Conservation (phyloP, 2,329 filamentous ascomycete species). For the Alternaria triticina region DNA sequence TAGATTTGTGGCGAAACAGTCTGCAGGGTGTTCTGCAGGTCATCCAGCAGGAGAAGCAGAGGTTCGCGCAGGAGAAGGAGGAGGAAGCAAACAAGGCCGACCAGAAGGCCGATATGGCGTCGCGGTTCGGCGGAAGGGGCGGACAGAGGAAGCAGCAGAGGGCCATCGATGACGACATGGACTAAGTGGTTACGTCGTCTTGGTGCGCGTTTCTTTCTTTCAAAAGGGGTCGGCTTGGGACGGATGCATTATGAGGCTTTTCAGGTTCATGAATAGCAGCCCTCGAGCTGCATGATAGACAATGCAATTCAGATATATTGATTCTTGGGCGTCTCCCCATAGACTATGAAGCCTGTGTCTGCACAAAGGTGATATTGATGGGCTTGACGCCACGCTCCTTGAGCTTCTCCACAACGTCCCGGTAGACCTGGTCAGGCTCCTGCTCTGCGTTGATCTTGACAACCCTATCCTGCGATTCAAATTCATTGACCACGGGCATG, state of each 20-base stretch:
- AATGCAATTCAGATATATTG: slow-evolving; percentile 35
- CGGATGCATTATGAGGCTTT: slow-evolving; percentile 39
- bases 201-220: slow-evolving; percentile 24
- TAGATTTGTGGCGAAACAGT: slow-evolving; percentile 90
- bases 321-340: background rate
- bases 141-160: slow-evolving; percentile 37
- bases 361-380: slow-evolving; percentile 38
- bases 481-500: slow-evolving; percentile 95
- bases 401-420: slow-evolving; percentile 52
- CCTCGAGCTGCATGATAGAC: slow-evolving; percentile 42
- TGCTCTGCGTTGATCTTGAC: slow-evolving; percentile 79
- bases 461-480: slow-evolving; percentile 76
- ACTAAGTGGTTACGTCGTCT: slow-evolving; percentile 27
- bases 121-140: slow-evolving; percentile 32
- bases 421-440: slow-evolving; percentile 69
- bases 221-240: slow-evolving; percentile 28
- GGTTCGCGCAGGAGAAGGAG: slow-evolving; percentile 78
- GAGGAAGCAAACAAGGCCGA: slow-evolving; percentile 75
- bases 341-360: slow-evolving; percentile 27
- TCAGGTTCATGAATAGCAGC: slow-evolving; percentile 36
- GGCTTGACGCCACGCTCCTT: slow-evolving; percentile 44
- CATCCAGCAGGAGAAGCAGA: slow-evolving; percentile 79
- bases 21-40: slow-evolving; percentile 79
- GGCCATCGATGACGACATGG: slow-evolving; percentile 46
- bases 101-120: slow-evolving; percentile 61